A percentile compares a stretch with the other conserved stretches of the same genome.
Conservation (phyloP, 805 yeast genomes). For the Candida schatavii region DNA sequence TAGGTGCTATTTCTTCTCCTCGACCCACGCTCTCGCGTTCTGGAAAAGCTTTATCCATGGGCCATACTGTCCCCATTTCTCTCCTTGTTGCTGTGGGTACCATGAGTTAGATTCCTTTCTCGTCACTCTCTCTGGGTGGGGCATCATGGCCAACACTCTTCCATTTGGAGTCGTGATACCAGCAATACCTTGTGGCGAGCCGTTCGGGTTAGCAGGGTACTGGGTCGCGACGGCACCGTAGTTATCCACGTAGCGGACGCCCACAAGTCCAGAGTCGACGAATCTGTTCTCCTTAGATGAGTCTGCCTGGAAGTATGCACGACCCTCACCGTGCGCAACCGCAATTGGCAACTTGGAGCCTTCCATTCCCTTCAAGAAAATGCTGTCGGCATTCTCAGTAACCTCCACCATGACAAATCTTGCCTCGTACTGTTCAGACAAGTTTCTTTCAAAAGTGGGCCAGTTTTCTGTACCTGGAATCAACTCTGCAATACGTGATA, state of each 20-base stretch:
- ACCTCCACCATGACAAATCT: conserved; percentile 88
- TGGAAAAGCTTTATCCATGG: conserved; percentile 95
- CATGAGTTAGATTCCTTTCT: conserved; percentile 88
- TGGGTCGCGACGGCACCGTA: conserved; percentile 78
- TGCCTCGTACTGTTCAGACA: conserved; percentile 94
- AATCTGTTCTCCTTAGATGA: conserved; percentile 46
- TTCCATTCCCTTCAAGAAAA: conserved; percentile 85
- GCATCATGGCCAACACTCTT: conserved; percentile 97
- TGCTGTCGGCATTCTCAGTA: conserved; percentile 51
- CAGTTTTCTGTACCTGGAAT: conserved; percentile 94
- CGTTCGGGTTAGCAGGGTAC: conserved; percentile 95
- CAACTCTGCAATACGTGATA: conserved; percentile 77
- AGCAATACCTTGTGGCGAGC: conserved; percentile 89
- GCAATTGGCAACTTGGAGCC: conserved; percentile 95
- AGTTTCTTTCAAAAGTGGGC: conserved; percentile 93
- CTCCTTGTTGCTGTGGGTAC: conserved; percentile 64
- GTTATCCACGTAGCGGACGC: conserved; percentile 84
- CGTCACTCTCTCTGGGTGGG: conserved; percentile 95
- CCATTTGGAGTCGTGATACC: conserved; percentile 91
- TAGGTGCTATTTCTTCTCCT: conserved; percentile 29
- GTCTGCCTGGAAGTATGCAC: conserved; percentile 63
- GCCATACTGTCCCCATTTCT: conserved; percentile 77
- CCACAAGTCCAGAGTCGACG: conserved; percentile 51
- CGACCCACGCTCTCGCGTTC: conserved; percentile 93
- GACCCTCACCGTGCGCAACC: conserved; percentile 98